Percentiles rank a stretch among this genome's conserved stretches.
Conservation (phyloP, 441 rosid genomes). For the Euphorbia corollata region DNA sequence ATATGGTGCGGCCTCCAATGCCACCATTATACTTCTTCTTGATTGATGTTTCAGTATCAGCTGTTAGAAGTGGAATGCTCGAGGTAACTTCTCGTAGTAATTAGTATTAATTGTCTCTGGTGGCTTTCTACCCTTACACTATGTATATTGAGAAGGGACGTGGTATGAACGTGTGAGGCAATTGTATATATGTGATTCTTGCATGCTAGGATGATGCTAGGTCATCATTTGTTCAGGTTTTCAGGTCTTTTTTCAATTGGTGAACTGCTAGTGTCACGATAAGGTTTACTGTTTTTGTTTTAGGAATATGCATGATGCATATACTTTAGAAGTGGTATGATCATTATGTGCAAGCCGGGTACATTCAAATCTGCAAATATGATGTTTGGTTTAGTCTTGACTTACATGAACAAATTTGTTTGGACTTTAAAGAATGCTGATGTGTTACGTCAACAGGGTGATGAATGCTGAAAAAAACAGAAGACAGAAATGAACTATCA, state of each 20-base stretch:
- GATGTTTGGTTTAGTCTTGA: neutral
- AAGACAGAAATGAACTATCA: neutral
- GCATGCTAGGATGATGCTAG: neutral
- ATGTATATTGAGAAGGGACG: neutral
- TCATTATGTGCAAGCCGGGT: neutral
- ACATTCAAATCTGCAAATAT: neutral
- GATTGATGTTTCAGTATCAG: slow-evolving; percentile 86
- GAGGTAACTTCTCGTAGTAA: slow-evolving; percentile 56
- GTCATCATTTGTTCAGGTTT: neutral
- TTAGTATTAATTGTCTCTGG: slow-evolving; percentile 8
- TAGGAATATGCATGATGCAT: slow-evolving; percentile 5
- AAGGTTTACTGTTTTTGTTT: neutral
- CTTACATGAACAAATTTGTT: too few relatives aligned
- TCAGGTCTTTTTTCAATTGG: neutral
- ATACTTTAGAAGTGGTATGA: neutral
- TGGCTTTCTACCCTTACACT: slow-evolving; percentile 1
- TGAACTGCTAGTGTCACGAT: neutral
- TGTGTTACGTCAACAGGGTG: neutral
- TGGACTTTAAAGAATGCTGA: neutral
- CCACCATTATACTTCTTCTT: slow-evolving; percentile 93
- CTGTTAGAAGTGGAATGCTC: slow-evolving; percentile 87
- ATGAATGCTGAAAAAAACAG: neutral
- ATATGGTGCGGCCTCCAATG: slow-evolving; percentile 99
- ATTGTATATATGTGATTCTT: neutral
- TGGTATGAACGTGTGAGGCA: neutral